These are phyloP conservation scores for Hylodesmum podocarpum DNA, from an alignment of 306 rosid species.

Conservation along the genomic window DNA sequence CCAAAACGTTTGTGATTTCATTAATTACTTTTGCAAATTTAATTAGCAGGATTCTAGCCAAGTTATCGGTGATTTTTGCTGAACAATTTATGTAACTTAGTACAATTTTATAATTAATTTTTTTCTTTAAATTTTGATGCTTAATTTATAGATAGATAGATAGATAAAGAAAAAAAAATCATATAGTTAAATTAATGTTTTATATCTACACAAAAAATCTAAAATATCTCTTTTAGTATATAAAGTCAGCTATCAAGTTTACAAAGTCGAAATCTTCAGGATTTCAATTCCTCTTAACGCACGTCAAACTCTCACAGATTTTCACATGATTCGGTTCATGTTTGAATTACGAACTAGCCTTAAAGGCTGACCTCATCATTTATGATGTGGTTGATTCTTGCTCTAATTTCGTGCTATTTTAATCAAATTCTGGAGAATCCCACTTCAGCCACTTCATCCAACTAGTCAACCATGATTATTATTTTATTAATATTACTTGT, in stretches of 20 bases:
- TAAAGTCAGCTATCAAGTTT: not conserved
- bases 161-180: too few relatives aligned
- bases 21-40: not conserved
- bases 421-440: not conserved
- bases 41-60: not conserved
- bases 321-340: not conserved
- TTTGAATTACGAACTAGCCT: not conserved
- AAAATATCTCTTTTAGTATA: too few relatives aligned
- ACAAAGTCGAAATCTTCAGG: not conserved
- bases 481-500: not conserved
- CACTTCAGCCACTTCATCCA: not conserved
- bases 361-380: not conserved
- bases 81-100: too few relatives aligned
- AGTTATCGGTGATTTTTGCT: not conserved
- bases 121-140: not conserved
- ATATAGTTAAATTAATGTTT: not conserved
- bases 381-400: not conserved
- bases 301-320: conserved; percentile 3
- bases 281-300: not conserved
- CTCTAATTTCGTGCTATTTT: conserved; percentile 17
- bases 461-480: not conserved
- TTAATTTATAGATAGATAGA: too few relatives aligned
- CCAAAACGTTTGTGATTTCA: not conserved
- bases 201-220: not conserved
- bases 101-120: too few relatives aligned